Evolutionary conservation across 108 stramenopile genomes (phyloP), one percentile per base, ranked within the genome.

Genomic region (Cyclotella atomus): DNA sequence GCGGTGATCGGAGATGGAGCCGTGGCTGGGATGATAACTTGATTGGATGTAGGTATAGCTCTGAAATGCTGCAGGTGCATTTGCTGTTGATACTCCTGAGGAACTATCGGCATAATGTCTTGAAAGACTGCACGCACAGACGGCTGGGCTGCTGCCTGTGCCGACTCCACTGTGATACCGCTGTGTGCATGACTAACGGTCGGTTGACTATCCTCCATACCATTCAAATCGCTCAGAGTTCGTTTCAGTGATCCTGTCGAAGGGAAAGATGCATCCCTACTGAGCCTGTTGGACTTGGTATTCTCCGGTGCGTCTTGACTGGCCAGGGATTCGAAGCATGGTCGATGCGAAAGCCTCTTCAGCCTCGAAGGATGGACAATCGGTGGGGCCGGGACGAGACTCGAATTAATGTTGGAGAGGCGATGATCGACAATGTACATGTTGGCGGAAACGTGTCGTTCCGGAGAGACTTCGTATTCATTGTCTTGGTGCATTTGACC

Each of bases 301-400:
- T 59, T 35, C 55, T 68, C 45, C 43, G 32, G 41, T 0, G 41
- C 59, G 24, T 64, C 80, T 52, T 73, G 70, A 67, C 81, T 63
- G 46, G 85, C 79, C 5, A 96, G 70, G 7, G 95, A 94, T 65
- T 96, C 95, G 67, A 93, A 96, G 15, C 85, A 85, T 4, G 95
- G 89, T 52, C 95, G 83, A 2, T 91, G 77, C 15, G 84, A 76
- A 5, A 96, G 68, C 55, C 86, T 84, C 67, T 90, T 90, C 25
- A 91, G 65, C 33, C 73, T 62, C 0, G 75, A 55, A 24, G 84
- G 70, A 61, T 83, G 64, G 16, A 87, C 77, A 45, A 84, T 52
- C 34, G 34, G 36, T 17, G 76, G 44, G 2, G 62, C 41, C 24
- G 70, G 50, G 21, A 79, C 62, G 21, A 81, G 24, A 7, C 59